Percentiles rank a stretch among this genome's conserved stretches.
Evolutionary conservation across 2,329 filamentous ascomycete genomes (phyloP).

Genomic region (Pseudogymnoascus sp.): DNA sequence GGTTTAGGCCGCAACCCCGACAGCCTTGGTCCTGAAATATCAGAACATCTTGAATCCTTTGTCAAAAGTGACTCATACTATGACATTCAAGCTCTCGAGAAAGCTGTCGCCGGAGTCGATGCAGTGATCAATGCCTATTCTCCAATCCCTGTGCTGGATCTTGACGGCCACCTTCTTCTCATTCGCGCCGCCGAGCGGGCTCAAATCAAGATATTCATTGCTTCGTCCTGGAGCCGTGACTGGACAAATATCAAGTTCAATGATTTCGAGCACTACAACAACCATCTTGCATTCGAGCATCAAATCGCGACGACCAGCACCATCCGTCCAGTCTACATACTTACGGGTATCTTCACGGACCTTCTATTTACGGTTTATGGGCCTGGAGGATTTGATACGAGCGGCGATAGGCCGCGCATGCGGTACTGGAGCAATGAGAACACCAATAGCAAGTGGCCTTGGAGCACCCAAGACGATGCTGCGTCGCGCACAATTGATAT

Average conservation of each 20-base stretch:
- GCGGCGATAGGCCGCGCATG: not conserved
- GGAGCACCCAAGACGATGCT: not conserved
- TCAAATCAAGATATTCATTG: constrained; percentile 26
- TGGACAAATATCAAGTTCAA: constrained; percentile 27
- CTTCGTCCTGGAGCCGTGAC: constrained; percentile 29
- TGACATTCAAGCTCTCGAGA: constrained; percentile 28
- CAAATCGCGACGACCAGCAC: constrained; percentile 24
- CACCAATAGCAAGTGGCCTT: not conserved
- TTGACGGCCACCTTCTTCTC: constrained; percentile 32
- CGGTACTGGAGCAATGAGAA: not conserved
- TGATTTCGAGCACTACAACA: constrained; percentile 29
- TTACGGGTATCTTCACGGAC: constrained; percentile 27
- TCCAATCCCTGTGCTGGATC: constrained; percentile 18
- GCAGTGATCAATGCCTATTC: constrained; percentile 30
- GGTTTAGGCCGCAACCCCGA: constrained; percentile 28
- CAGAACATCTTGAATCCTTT: constrained; percentile 24
- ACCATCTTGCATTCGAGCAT: constrained; percentile 27
- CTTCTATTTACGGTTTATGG: not conserved
- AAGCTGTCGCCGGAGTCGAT: constrained; percentile 29
- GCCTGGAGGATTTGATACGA: not conserved
- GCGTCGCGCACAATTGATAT: not conserved
- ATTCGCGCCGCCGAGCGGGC: constrained; percentile 32
- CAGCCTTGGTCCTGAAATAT: constrained; percentile 21
- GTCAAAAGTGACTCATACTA: constrained; percentile 22
- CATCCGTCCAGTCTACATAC: constrained; percentile 27